Conservation (phyloP, 2,329 filamentous ascomycete genomes). For the Colletotrichum tropicale region DNA sequence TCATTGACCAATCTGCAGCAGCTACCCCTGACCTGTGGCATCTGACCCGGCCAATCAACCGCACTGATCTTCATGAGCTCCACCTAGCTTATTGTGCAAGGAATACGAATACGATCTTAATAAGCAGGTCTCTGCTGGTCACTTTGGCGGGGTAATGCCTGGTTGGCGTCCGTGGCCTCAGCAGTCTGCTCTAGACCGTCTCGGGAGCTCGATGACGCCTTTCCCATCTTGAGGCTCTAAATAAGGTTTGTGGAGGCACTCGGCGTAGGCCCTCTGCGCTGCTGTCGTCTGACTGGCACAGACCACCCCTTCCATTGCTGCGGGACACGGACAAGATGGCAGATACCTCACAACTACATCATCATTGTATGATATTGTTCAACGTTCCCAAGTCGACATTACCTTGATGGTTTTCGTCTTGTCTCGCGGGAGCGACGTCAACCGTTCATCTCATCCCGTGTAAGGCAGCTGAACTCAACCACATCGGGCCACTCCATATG, state of each 20-base stretch:
- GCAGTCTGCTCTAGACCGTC: not conserved
- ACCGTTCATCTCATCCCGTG: not conserved
- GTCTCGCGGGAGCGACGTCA: not conserved
- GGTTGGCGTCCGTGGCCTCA: not conserved
- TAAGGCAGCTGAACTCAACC: not conserved
- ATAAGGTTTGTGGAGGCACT: conserved; percentile 15
- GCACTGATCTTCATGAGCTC: not conserved
- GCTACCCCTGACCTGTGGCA: not conserved
- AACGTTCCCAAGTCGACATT: not conserved
- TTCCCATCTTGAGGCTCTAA: conserved; percentile 8
- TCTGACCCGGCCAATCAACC: not conserved
- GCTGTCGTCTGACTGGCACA: conserved; percentile 1
- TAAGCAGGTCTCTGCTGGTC: not conserved
- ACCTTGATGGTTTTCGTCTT: not conserved
- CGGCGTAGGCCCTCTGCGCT: not conserved
- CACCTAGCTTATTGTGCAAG: not conserved
- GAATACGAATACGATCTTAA: conserved; percentile 11
- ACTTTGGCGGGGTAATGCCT: not conserved
- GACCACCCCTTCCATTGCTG: not conserved
- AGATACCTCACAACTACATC: not conserved
- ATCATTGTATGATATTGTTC: not conserved
- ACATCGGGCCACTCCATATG: not conserved
- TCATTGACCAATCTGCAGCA: conserved; percentile 3
- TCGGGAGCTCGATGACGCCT: not conserved
- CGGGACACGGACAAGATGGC: not conserved